These are phyloP conservation scores for Entomortierella parvispora DNA, from an alignment of 192 early-diverging fungal species.

Conservation along the genomic window DNA sequence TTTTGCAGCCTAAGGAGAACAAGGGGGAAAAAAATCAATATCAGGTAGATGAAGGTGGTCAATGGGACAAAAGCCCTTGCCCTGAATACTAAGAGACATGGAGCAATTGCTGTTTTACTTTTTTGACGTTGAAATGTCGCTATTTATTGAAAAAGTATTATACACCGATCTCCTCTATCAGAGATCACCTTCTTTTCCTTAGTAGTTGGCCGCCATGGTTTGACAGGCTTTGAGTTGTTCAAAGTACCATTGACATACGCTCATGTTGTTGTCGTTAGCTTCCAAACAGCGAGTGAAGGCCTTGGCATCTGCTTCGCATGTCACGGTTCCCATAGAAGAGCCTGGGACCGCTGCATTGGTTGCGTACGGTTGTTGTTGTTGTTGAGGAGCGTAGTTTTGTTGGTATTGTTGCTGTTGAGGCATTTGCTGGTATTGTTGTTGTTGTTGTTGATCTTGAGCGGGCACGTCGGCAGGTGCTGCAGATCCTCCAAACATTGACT, in stretches of 20 bases:
- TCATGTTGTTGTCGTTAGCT: constrained; percentile 76
- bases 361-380: constrained; percentile 2
- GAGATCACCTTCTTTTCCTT: too few relatives aligned
- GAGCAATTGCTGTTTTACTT: too few relatives aligned
- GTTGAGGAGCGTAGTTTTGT: too few relatives aligned
- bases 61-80: too few relatives aligned
- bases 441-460: constrained; percentile 25
- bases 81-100: too few relatives aligned
- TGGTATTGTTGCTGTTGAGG: constrained; percentile 11
- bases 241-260: constrained; percentile 85
- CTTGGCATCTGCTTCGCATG: constrained; percentile 76
- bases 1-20: too few relatives aligned
- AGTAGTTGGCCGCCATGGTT: constrained; percentile 56
- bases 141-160: too few relatives aligned
- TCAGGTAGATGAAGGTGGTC: too few relatives aligned
- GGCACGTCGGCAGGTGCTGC: constrained; percentile 29
- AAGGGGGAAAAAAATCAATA: too few relatives aligned
- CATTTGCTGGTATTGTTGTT: constrained; percentile 26
- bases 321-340: not conserved
- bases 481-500: constrained; percentile 51
- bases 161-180: too few relatives aligned
- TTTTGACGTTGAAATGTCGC: too few relatives aligned
- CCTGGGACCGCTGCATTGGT: not conserved
- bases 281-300: constrained; percentile 87
- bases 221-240: constrained; percentile 91